Percentiles rank a stretch among this genome's conserved stretches.
phyloP scores from a whole-genome alignment of 1,284 basidiomycete genomes.

The Trametes sp. region DNA sequence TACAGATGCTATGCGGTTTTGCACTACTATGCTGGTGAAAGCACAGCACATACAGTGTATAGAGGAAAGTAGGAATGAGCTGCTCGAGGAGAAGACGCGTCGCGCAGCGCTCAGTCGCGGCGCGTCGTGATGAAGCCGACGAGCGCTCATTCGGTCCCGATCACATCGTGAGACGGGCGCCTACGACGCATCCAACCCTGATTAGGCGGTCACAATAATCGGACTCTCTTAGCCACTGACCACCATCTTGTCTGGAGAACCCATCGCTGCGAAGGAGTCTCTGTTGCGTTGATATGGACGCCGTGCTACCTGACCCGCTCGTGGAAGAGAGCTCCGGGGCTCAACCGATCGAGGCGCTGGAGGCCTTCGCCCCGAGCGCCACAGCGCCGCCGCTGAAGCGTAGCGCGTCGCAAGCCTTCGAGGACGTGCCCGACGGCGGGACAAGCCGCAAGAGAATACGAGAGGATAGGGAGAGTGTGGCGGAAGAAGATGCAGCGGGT shows the following conservation, averaged over 20 bases:
- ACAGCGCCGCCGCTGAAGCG: slow-evolving; percentile 58
- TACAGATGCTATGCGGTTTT: no score
- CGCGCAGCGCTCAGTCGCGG: no score
- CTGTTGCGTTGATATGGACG: slow-evolving; percentile 20
- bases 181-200: slow-evolving; percentile 14
- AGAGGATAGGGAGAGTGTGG: slow-evolving; percentile 48
- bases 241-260: slow-evolving; percentile 19
- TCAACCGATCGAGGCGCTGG: slow-evolving; percentile 20
- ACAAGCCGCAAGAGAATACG: slow-evolving; percentile 66
- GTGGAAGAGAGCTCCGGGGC: slow-evolving; percentile 7
- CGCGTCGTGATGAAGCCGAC: neutral
- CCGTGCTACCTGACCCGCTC: neutral
- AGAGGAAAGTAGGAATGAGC: no score
- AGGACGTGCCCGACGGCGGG: slow-evolving; percentile 51
- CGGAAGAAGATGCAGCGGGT: slow-evolving; percentile 19
- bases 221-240: slow-evolving; percentile 29
- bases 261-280: slow-evolving; percentile 4
- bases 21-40: no score
- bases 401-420: slow-evolving; percentile 65
- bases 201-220: slow-evolving; percentile 25
- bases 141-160: neutral
- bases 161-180: slow-evolving; percentile 29
- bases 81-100: no score
- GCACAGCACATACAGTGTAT: no score
- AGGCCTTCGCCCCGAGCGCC: slow-evolving; percentile 22